Evolutionary conservation across 139 green algal species (phyloP).

Genomic region (Mesotaenium endlicherianum): DNA sequence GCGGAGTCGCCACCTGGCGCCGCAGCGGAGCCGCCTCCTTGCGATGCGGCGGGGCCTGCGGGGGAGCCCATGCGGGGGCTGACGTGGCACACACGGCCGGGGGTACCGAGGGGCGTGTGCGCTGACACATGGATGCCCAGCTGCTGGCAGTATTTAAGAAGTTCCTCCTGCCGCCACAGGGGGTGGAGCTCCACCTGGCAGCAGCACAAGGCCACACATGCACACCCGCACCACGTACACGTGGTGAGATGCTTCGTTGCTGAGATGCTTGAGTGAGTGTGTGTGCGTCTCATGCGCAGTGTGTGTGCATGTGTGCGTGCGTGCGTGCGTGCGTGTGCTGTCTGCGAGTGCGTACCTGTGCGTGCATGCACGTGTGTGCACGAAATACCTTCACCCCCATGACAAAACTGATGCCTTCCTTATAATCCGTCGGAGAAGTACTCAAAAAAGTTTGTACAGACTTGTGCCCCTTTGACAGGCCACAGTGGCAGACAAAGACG

Average conservation of each 20-base stretch:
- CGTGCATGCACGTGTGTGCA: too few relatives aligned
- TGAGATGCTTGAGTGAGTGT: too few relatives aligned
- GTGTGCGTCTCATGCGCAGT: too few relatives aligned
- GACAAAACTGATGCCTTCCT: too few relatives aligned
- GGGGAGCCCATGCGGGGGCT: not conserved
- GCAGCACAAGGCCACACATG: not conserved
- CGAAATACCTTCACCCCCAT: too few relatives aligned
- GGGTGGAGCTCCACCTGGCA: constrained; percentile 87
- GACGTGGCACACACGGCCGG: constrained; percentile 57
- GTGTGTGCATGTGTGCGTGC: too few relatives aligned
- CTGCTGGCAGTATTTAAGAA: constrained; percentile 62
- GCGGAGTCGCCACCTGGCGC: not conserved
- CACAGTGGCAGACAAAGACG: too few relatives aligned
- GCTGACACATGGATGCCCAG: constrained; percentile 82
- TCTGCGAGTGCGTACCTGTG: too few relatives aligned
- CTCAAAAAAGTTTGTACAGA: too few relatives aligned
- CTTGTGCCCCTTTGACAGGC: too few relatives aligned
- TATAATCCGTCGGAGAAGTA: too few relatives aligned
- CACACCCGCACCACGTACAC: not conserved
- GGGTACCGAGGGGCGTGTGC: constrained; percentile 82
- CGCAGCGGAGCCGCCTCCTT: not conserved
- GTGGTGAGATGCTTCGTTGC: not conserved
- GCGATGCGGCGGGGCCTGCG: not conserved
- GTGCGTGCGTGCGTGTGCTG: too few relatives aligned
- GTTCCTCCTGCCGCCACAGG: constrained; percentile 77